Conservation (phyloP, 1,139 yeast genomes). For the Pichia sp. region DNA sequence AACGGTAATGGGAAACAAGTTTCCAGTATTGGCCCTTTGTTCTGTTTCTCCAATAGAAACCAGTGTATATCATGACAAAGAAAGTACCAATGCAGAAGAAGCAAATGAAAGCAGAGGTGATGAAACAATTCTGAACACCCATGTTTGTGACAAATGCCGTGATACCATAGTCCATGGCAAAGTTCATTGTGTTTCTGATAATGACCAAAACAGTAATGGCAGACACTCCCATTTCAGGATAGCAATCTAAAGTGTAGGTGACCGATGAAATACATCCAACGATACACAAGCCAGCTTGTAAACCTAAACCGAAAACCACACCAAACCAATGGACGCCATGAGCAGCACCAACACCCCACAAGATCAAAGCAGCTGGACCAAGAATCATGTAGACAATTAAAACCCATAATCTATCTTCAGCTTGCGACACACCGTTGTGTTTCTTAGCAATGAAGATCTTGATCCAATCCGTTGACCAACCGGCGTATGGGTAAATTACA, state of each 20-base stretch:
- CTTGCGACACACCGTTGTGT: constrained; percentile 36
- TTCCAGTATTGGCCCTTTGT: constrained; percentile 36
- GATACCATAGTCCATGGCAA: constrained; percentile 46
- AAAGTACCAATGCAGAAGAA: constrained; percentile 41
- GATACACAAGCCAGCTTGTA: constrained; percentile 43
- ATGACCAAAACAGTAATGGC: constrained; percentile 43
- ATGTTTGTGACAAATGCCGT: constrained; percentile 44
- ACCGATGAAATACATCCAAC: constrained; percentile 51
- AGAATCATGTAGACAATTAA: constrained; percentile 34
- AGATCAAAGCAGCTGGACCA: constrained; percentile 36
- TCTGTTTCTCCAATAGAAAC: constrained; percentile 36
- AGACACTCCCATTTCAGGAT: constrained; percentile 51
- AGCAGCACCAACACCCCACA: constrained; percentile 43
- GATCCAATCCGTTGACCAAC: constrained; percentile 37
- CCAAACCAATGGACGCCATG: constrained; percentile 47
- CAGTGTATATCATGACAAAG: constrained; percentile 37
- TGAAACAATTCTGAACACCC: constrained; percentile 43
- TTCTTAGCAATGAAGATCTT: constrained; percentile 36
- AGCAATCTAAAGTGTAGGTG: constrained; percentile 52
- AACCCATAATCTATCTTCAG: constrained; percentile 42
- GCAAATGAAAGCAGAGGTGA: constrained; percentile 41
- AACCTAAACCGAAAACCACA: constrained; percentile 50
- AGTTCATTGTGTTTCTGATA: constrained; percentile 41
- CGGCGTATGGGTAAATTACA: constrained; percentile 35
- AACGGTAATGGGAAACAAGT: constrained; percentile 25